A percentile compares a stretch with the other conserved stretches of the same genome.
These are phyloP conservation scores for Neopestalotiopsis sp. DNA, from an alignment of 2,329 filamentous ascomycete genomes.

Conservation along the genomic window DNA sequence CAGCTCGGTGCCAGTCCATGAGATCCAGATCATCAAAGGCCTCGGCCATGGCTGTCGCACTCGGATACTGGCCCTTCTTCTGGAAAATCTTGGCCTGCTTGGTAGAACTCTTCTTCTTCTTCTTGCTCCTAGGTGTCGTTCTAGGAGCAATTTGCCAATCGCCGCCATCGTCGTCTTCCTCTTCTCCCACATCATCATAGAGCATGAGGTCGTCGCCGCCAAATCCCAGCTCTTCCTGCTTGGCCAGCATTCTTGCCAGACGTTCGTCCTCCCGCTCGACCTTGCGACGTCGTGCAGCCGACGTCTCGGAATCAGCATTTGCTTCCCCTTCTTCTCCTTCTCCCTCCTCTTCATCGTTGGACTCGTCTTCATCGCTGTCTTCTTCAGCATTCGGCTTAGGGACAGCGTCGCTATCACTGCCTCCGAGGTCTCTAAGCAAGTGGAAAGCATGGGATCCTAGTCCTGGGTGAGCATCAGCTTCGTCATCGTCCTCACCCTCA, in stretches of 20 bases:
- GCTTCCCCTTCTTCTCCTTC: conserved; percentile 37
- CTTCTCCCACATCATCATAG: conserved; percentile 52
- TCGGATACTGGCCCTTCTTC: conserved; percentile 41
- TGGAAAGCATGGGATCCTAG: conserved; percentile 34
- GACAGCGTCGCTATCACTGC: conserved; percentile 46
- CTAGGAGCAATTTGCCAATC: conserved; percentile 33
- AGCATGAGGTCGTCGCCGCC: conserved; percentile 63
- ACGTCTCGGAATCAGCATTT: conserved; percentile 1
- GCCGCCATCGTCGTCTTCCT: conserved; percentile 37
- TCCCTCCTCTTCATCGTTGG: conserved; percentile 34
- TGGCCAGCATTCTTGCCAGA: conserved; percentile 64
- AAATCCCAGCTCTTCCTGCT: conserved; percentile 69
- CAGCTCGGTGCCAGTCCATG: conserved; percentile 81
- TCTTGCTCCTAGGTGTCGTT: conserved; percentile 32
- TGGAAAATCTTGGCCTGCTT: conserved; percentile 32
- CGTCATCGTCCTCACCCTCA: conserved; percentile 29
- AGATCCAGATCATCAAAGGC: conserved; percentile 76
- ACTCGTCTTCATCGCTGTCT: conserved; percentile 43
- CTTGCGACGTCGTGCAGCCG: conserved; percentile 35
- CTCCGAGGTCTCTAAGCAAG: conserved; percentile 48
- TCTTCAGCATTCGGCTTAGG: conserved; percentile 34
- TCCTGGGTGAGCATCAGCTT: conserved; percentile 23
- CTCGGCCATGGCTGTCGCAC: conserved; percentile 49
- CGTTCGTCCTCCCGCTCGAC: conserved; percentile 61
- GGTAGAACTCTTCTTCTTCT: conserved; percentile 33